Percentiles rank a stretch among this genome's conserved stretches.
These are phyloP conservation scores for Starmerella vitae DNA, from an alignment of 805 yeast genomes.

Conservation along the genomic window DNA sequence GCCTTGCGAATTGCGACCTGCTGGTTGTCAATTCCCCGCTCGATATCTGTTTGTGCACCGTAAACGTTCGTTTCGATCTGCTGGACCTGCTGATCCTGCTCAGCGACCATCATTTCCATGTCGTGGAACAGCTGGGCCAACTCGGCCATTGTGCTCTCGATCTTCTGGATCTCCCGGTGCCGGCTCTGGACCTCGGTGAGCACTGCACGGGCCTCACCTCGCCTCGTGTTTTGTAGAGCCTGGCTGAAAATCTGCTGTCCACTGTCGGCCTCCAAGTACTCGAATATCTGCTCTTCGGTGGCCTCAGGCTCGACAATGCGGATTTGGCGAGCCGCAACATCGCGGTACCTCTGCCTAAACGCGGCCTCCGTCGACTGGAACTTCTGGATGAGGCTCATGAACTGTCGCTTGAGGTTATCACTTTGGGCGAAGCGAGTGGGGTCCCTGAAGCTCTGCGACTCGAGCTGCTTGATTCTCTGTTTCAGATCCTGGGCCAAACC, in stretches of 20 bases:
- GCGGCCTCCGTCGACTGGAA: slow-evolving; percentile 76
- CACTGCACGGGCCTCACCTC: slow-evolving; percentile 78
- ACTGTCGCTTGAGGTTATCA: slow-evolving; percentile 71
- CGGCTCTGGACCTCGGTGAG: slow-evolving; percentile 90
- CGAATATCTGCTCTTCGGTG: slow-evolving; percentile 66
- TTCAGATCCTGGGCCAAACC: slow-evolving; percentile 64
- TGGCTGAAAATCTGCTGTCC: slow-evolving; percentile 83
- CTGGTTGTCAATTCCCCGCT: slow-evolving; percentile 88
- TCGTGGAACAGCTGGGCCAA: slow-evolving; percentile 88
- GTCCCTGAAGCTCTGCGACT: slow-evolving; percentile 41
- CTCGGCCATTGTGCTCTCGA: slow-evolving; percentile 91
- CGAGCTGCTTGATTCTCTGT: slow-evolving; percentile 59
- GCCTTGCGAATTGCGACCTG: slow-evolving; percentile 80
- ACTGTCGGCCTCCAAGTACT: slow-evolving; percentile 66
- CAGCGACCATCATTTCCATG: slow-evolving; percentile 91
- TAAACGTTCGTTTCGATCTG: slow-evolving; percentile 67
- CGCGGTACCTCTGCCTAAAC: slow-evolving; percentile 68
- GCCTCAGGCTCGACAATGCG: slow-evolving; percentile 44
- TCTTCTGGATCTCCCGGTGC: slow-evolving; percentile 85
- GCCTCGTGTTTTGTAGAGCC: slow-evolving; percentile 38
- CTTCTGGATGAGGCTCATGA: slow-evolving; percentile 73
- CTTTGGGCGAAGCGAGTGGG: slow-evolving; percentile 78
- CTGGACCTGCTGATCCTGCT: slow-evolving; percentile 80
- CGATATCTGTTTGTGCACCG: slow-evolving; percentile 78
- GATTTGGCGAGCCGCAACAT: slow-evolving; percentile 86